phyloP scores from a whole-genome alignment of 2,329 filamentous ascomycete genomes.

The Alternaria sp. region DNA sequence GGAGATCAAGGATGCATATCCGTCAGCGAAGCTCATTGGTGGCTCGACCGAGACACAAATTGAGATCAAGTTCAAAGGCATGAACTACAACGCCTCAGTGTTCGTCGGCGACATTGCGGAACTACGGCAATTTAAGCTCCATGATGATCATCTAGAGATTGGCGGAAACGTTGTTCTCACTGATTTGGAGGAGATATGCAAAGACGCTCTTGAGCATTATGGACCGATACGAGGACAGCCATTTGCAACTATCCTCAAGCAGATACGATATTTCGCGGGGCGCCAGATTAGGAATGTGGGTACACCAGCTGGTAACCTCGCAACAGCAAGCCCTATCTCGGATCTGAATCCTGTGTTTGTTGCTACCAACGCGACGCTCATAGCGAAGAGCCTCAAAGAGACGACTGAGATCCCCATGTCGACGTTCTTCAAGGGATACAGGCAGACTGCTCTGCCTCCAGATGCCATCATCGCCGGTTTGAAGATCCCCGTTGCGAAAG shows the following conservation, averaged over 20 bases:
- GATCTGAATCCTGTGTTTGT: slow-evolving; percentile 95
- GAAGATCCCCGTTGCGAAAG: slow-evolving; percentile 78
- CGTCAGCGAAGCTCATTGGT: slow-evolving; percentile 91
- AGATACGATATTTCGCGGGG: slow-evolving; percentile 93
- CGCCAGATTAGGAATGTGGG: slow-evolving; percentile 98
- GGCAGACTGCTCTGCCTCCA: slow-evolving; percentile 79
- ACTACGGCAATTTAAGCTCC: slow-evolving; percentile 80
- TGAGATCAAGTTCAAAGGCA: slow-evolving; percentile 96
- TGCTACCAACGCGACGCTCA: slow-evolving; percentile 80
- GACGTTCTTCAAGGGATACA: slow-evolving; percentile 91
- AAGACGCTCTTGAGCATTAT: slow-evolving; percentile 81
- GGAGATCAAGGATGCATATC: slow-evolving; percentile 87
- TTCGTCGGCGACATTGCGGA: slow-evolving; percentile 94
- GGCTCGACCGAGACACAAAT: slow-evolving; percentile 98
- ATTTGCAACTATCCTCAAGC: slow-evolving; percentile 90
- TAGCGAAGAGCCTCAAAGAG: slow-evolving; percentile 78
- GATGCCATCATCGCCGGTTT: slow-evolving; percentile 88
- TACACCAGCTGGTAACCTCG: slow-evolving; percentile 92
- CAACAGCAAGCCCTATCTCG: slow-evolving; percentile 94
- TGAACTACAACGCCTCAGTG: slow-evolving; percentile 88
- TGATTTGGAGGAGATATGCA: slow-evolving; percentile 85
- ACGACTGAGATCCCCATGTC: slow-evolving; percentile 90
- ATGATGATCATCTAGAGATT: slow-evolving; percentile 85
- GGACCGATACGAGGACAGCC: slow-evolving; percentile 76
- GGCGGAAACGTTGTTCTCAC: slow-evolving; percentile 93